Evolutionary conservation across 2,329 filamentous ascomycete genomes (phyloP), one percentile per base, ranked within the genome.

Genomic region (Plenodomus tracheiphilus): DNA sequence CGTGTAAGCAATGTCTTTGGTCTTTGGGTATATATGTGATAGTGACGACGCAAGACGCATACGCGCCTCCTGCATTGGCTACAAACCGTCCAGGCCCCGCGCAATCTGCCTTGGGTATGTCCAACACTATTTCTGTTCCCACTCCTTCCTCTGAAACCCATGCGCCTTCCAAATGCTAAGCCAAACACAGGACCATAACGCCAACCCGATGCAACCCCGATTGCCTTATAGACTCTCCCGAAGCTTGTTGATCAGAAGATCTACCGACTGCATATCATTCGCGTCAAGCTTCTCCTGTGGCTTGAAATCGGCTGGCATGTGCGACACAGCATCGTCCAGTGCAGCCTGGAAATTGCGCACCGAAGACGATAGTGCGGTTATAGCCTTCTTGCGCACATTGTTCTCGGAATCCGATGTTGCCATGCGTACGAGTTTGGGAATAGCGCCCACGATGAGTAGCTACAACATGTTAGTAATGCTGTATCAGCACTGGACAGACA

Each of bases 271-370:
- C 94, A 97, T 97, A 71, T 97, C 85, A 17, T 75, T 78, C 0
- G 93, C 91, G 66, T 96, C 88, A n/a, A 93, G 75, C 60, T 84
- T 85, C 16, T 72, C 77, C 22, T 79, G 77, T 1, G 72, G 71
- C 66, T 84, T 81, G 41, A 84, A 75, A 63, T 87, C 82, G 30
- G 81, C 78, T 1, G 85, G 83, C 53, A 91, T 77, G 19, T 80
- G 77, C 69, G 91, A 86, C 74, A 93, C 80, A 20, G 86, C 69
- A 56, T 79, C 79, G 59, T 86, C 80, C 60, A 86, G 73, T 2
- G 74, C 86, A 1, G 91, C 88, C 76, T 96, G 93, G 72, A 90
- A 96, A 73, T 99, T 99, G 69, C 94, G 82, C 46, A 90, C 83
- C 4, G 85, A 88, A 13, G 87, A 93, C 69, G 91, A 96, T 40